Evolutionary conservation across 768 basidiomycete species (phyloP).

Genomic region (Pisolithus orientalis): DNA sequence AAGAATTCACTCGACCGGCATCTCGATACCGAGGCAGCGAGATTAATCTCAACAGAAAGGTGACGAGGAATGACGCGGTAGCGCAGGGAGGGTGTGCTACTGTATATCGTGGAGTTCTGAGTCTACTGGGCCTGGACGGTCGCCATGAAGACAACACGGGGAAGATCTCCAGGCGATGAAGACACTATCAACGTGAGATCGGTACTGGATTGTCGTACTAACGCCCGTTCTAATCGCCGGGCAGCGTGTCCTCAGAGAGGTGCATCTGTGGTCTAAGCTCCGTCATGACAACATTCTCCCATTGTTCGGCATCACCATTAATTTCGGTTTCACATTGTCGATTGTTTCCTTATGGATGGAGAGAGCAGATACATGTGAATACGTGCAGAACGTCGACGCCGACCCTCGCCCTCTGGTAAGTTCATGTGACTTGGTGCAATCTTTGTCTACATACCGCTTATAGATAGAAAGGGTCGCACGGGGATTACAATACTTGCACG

Average conservation of each 20-base stretch:
- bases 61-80: neutral
- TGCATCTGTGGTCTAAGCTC: neutral
- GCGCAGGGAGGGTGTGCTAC: neutral
- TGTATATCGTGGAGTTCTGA: neutral
- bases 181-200: neutral
- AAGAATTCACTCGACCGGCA: too few species aligned
- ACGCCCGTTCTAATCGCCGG: neutral
- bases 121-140: neutral
- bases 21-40: neutral
- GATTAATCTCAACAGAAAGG: neutral
- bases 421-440: neutral
- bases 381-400: neutral
- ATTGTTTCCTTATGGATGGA: neutral
- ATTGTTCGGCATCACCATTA: neutral
- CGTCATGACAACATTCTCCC: neutral
- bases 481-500: neutral
- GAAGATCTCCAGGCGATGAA: neutral
- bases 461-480: neutral
- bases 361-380: neutral
- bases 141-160: neutral
- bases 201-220: neutral
- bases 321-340: neutral
- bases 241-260: neutral
- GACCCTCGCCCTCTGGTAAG: neutral
- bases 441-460: neutral